Conservation (phyloP, 352 stramenopile genomes). For the Pythium plurisporium region DNA sequence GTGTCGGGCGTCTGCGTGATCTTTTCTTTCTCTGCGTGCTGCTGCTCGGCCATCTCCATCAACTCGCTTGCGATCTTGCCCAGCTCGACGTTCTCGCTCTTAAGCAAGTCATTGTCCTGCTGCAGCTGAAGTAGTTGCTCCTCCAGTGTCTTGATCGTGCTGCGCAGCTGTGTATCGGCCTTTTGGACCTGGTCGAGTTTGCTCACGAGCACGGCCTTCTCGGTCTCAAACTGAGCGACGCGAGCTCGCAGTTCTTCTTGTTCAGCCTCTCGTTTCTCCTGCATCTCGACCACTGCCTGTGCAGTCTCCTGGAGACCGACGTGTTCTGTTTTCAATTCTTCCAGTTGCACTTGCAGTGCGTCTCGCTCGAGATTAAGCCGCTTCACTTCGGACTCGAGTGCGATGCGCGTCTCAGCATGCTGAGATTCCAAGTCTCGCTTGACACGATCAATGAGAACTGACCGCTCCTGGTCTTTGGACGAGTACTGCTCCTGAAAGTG, state of each 20-base stretch:
- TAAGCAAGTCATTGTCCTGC: conserved; percentile 32
- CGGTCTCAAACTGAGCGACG: conserved; percentile 44
- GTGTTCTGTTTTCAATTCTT: conserved; percentile 17
- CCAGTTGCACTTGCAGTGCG: conserved; percentile 15
- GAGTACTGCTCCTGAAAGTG: conserved; percentile 64
- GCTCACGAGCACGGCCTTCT: conserved; percentile 62
- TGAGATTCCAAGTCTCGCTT: conserved; percentile 40
- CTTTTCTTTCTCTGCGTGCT: conserved; percentile 35
- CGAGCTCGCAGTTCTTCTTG: conserved; percentile 31
- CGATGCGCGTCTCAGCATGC: conserved; percentile 25
- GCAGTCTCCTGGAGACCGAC: conserved; percentile 24
- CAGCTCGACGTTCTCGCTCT: conserved; percentile 50
- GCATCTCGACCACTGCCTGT: conserved; percentile 15
- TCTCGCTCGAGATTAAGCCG: conserved; percentile 17
- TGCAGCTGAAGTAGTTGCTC: conserved; percentile 36
- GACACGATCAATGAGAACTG: conserved; percentile 33
- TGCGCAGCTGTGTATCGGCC: conserved; percentile 50
- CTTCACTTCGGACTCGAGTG: conserved; percentile 35
- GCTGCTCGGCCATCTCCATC: conserved; percentile 61
- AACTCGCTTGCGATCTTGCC: conserved; percentile 56
- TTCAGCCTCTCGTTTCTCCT: conserved; percentile 23
- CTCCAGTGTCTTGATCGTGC: conserved; percentile 34
- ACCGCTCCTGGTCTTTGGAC: conserved; percentile 55
- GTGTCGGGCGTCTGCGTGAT: conserved; percentile 4
- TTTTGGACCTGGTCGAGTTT: conserved; percentile 62